These are phyloP conservation scores for Pleurozium schreberi DNA, from an alignment of 225 moss, liverwort and hornwort species.

Conservation along the genomic window DNA sequence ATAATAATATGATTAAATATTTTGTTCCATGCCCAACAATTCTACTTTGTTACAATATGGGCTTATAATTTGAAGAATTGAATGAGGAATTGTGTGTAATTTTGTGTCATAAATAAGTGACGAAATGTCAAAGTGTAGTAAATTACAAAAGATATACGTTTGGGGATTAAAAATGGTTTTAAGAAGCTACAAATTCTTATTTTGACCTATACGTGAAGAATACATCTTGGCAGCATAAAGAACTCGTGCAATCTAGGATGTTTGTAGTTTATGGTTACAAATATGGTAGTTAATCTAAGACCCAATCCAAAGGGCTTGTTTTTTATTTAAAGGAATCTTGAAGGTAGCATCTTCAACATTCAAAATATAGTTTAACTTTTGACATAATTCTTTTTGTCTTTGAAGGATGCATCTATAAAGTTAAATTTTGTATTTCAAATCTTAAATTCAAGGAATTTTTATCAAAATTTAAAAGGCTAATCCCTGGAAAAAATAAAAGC, in stretches of 20 bases:
- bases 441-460: no score
- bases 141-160: not conserved
- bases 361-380: not conserved
- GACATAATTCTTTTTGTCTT: not conserved
- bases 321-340: not conserved
- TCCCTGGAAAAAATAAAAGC: accelerated
- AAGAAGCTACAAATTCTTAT: not conserved
- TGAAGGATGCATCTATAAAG: not conserved
- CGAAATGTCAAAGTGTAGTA: not conserved
- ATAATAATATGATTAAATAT: no score
- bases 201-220: not conserved
- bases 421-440: not conserved
- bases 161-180: not conserved
- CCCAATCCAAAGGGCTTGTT: accelerated
- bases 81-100: not conserved
- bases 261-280: not conserved
- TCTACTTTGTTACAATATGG: not conserved
- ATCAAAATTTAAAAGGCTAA: not conserved
- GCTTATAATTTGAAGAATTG: not conserved
- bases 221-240: not conserved
- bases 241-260: not conserved
- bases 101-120: not conserved
- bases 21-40: not conserved
- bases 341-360: not conserved
- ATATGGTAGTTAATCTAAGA: not conserved